Evolutionary conservation across 192 early-diverging fungal species (phyloP).

Genomic region (Spizellomyces punctatus): DNA sequence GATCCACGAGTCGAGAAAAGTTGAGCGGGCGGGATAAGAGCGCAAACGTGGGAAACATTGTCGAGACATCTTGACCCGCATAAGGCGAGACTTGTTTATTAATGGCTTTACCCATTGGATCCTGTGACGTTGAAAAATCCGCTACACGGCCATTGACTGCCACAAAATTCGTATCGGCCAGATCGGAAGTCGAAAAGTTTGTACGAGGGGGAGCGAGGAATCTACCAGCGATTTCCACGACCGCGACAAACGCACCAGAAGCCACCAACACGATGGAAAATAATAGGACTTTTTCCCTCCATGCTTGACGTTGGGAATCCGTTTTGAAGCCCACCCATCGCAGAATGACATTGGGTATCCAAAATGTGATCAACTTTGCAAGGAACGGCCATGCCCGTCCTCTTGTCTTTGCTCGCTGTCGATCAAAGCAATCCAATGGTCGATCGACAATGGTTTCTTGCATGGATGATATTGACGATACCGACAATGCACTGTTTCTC

Average conservation of each 20-base stretch:
- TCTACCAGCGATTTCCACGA: not conserved
- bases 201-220: not conserved
- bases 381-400: not conserved
- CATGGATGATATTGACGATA: too few species aligned
- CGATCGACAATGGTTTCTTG: too few species aligned
- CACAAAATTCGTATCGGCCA: not conserved
- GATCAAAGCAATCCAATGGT: too few species aligned
- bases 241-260: not conserved
- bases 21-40: not conserved
- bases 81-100: not conserved
- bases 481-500: too few species aligned
- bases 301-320: not conserved
- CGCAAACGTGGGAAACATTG: slow-evolving; percentile 5
- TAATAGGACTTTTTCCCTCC: not conserved
- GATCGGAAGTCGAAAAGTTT: not conserved
- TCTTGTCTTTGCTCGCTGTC: too few species aligned
- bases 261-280: not conserved
- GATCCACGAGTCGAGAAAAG: not conserved
- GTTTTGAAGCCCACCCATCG: not conserved
- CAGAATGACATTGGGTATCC: not conserved
- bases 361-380: not conserved
- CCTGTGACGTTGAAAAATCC: not conserved
- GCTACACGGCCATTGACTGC: slow-evolving; percentile 5
- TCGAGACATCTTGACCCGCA: slow-evolving; percentile 3
- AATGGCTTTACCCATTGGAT: not conserved